Conservation (phyloP, 208 protist genomes). For the Leishmania arabica region DNA sequence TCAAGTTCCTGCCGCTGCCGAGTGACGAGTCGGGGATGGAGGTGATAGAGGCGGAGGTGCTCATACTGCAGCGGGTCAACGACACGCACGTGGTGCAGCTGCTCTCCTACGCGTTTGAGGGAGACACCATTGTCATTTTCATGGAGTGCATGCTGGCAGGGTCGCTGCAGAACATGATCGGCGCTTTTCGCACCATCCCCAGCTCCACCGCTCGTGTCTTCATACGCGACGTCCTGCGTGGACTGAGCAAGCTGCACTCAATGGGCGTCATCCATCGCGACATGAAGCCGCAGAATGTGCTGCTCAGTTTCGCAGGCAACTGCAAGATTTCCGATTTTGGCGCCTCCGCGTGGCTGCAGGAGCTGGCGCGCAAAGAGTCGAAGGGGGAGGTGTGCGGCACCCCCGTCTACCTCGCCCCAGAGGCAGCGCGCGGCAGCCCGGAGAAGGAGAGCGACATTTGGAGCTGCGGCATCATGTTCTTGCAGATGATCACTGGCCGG, state of each 20-base stretch:
- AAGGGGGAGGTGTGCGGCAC: constrained; percentile 74
- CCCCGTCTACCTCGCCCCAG: constrained; percentile 88
- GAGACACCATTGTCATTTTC: constrained; percentile 75
- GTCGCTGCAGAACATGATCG: constrained; percentile 79
- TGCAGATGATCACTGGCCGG: constrained; percentile 81
- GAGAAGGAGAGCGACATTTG: constrained; percentile 85
- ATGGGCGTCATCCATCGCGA: constrained; percentile 88
- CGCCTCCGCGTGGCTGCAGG: constrained; percentile 72
- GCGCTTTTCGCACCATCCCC: constrained; percentile 72
- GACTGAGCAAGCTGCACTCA: constrained; percentile 83
- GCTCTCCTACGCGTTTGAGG: constrained; percentile 79
- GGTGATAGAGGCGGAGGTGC: constrained; percentile 79
- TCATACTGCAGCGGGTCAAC: constrained; percentile 83
- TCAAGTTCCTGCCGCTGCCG: constrained; percentile 86
- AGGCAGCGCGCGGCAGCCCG: constrained; percentile 75
- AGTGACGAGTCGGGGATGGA: constrained; percentile 60
- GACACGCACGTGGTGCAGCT: constrained; percentile 88
- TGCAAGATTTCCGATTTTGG: constrained; percentile 95
- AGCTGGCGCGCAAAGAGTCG: constrained; percentile 62
- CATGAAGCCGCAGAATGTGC: constrained; percentile 93
- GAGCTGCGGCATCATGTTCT: constrained; percentile 88
- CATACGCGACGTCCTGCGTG: constrained; percentile 83
- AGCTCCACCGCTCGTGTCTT: constrained; percentile 67
- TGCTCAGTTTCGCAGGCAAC: constrained; percentile 71
- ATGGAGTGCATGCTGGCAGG: constrained; percentile 93